Conservation (phyloP, 2,329 filamentous ascomycete genomes). For the Tolypocladium cylindrosporum region DNA sequence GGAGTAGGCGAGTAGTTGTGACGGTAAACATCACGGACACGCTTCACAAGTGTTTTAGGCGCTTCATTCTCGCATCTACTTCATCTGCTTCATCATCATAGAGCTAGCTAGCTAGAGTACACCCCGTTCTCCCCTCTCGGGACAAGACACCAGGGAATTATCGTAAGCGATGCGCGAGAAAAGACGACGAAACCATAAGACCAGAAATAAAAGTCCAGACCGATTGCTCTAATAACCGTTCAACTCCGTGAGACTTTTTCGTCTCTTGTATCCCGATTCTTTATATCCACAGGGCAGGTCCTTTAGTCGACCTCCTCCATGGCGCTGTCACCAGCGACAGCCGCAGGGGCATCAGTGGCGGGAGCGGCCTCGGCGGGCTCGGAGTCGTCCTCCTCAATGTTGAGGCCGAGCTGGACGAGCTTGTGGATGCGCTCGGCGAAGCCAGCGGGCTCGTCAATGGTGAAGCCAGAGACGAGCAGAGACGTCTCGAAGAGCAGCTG, state of each 20-base stretch:
- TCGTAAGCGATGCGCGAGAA: slow-evolving; percentile 18
- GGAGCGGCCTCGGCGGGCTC: slow-evolving; percentile 46
- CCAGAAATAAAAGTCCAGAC: slow-evolving; percentile 23
- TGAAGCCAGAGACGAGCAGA: slow-evolving; percentile 96
- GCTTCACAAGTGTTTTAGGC: background rate
- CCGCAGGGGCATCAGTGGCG: slow-evolving; percentile 47
- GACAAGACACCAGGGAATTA: slow-evolving; percentile 20
- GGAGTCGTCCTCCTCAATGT: slow-evolving; percentile 88
- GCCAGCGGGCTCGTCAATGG: slow-evolving; percentile 95
- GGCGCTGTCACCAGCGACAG: slow-evolving; percentile 72
- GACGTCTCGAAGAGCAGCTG: slow-evolving; percentile 99
- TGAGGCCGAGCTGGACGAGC: slow-evolving; percentile 94
- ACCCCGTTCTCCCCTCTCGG: slow-evolving; percentile 15
- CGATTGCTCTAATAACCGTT: slow-evolving; percentile 23
- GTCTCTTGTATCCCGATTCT: slow-evolving; percentile 24
- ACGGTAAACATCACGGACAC: background rate
- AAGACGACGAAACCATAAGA: slow-evolving; percentile 13
- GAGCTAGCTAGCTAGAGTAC: slow-evolving; percentile 30
- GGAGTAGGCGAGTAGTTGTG: background rate
- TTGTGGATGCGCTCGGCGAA: slow-evolving; percentile 99
- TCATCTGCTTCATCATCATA: slow-evolving; percentile 30
- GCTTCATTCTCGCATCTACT: slow-evolving; percentile 23
- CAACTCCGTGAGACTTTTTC: slow-evolving; percentile 34
- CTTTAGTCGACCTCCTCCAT: slow-evolving; percentile 99
- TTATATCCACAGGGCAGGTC: slow-evolving; percentile 9